phyloP scores from a whole-genome alignment of 495 filamentous ascomycete genomes.

The Annulohypoxylon maeteangense region DNA sequence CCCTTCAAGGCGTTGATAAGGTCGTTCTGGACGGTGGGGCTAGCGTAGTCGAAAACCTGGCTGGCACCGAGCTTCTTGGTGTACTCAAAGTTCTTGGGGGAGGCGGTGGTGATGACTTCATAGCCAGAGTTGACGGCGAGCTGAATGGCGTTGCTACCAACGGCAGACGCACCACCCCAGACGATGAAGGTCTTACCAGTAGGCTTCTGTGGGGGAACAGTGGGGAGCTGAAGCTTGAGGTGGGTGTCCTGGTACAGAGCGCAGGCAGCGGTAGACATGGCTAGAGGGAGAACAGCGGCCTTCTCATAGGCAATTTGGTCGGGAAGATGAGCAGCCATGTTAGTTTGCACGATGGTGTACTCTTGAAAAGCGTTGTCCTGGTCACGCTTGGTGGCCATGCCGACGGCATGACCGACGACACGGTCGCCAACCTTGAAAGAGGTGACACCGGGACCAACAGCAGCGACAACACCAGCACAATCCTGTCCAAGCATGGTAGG shows the following conservation, averaged over 20 bases:
- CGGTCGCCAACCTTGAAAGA: conserved; percentile 59
- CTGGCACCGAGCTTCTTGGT: conserved; percentile 65
- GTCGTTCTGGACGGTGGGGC: conserved; percentile 45
- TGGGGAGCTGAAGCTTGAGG: conserved; percentile 47
- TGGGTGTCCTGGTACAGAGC: conserved; percentile 56
- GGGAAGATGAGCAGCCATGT: conserved; percentile 53
- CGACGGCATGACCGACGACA: conserved; percentile 48
- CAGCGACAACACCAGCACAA: conserved; percentile 60
- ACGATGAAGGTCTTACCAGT: conserved; percentile 61
- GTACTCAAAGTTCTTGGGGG: conserved; percentile 63
- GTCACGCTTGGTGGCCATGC: conserved; percentile 35
- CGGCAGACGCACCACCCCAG: conserved; percentile 69
- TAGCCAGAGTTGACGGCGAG: conserved; percentile 67
- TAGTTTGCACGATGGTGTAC: conserved; percentile 49
- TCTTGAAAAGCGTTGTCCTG: conserved; percentile 50
- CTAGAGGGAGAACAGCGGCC: conserved; percentile 60
- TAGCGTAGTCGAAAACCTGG: conserved; percentile 68
- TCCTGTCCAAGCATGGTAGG: conserved; percentile 65
- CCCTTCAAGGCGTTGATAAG: conserved; percentile 47
- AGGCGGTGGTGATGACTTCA: conserved; percentile 66
- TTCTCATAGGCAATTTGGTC: conserved; percentile 52
- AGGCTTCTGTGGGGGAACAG: conserved; percentile 39
- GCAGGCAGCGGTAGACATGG: conserved; percentile 58
- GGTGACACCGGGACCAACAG: conserved; percentile 54
- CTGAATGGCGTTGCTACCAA: conserved; percentile 71